A percentile compares a stretch with the other conserved stretches of the same genome.
Evolutionary conservation across 176 grass and related monocot species (phyloP).

Genomic region (Aechmea fasciata): DNA sequence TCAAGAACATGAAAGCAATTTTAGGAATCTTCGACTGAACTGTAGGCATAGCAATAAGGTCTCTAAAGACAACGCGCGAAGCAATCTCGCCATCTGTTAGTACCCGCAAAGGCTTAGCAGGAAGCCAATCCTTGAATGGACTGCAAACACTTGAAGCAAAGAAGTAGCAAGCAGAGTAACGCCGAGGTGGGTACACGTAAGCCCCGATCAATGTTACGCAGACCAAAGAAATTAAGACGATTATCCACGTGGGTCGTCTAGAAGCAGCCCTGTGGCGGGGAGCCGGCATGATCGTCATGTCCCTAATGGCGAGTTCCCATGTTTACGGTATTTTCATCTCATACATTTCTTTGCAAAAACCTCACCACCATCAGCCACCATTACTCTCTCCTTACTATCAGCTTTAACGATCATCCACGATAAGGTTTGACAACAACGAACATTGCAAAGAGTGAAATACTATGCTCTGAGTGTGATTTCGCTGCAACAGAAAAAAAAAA

Average conservation of each 20-base stretch:
- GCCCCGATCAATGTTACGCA: slow-evolving; percentile 56
- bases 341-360: slow-evolving; percentile 5
- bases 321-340: slow-evolving; percentile 35
- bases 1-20: slow-evolving; percentile 94
- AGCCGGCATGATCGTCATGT: slow-evolving; percentile 46
- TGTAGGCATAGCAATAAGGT: slow-evolving; percentile 68
- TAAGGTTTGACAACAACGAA: background rate
- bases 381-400: background rate
- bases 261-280: slow-evolving; percentile 37
- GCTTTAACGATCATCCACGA: background rate
- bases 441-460: background rate
- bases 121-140: slow-evolving; percentile 72
- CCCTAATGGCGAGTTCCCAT: slow-evolving; percentile 40
- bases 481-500: background rate
- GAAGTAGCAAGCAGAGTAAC: slow-evolving; percentile 74
- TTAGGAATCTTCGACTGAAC: slow-evolving; percentile 50
- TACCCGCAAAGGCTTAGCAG: slow-evolving; percentile 34
- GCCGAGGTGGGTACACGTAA: slow-evolving; percentile 62
- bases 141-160: slow-evolving; percentile 57
- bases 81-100: slow-evolving; percentile 72
- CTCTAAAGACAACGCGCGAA: slow-evolving; percentile 49
- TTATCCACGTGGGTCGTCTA: slow-evolving; percentile 84
- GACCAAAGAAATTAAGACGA: slow-evolving; percentile 71
- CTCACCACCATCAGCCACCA: background rate
- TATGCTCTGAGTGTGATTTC: background rate